Percentiles rank a stretch among this genome's conserved stretches.
phyloP scores from a whole-genome alignment of 2,329 filamentous ascomycete species.

The Cephalotrichum gorgonifer region DNA sequence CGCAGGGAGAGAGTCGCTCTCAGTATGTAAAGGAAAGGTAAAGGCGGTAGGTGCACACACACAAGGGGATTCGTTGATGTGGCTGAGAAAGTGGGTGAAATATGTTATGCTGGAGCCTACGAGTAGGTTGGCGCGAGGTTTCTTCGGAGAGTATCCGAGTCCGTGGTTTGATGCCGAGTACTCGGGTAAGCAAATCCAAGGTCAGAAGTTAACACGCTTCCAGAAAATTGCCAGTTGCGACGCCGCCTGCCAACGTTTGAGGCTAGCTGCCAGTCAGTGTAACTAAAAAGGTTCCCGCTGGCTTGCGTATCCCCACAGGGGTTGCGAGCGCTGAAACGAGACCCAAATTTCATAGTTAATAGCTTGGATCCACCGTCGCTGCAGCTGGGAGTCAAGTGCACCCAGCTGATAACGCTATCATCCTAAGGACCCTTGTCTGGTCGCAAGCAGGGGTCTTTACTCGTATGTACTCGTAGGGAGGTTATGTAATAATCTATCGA shows the following conservation, averaged over 20 bases:
- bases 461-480: too few species aligned
- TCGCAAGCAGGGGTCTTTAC: too few species aligned
- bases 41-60: too few species aligned
- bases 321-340: not conserved
- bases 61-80: not conserved
- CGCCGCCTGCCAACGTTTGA: not conserved
- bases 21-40: not conserved
- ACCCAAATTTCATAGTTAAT: too few species aligned
- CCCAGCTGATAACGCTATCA: not conserved
- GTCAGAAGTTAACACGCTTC: conserved; percentile 6
- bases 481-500: too few species aligned
- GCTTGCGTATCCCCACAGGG: not conserved
- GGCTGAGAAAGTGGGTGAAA: not conserved
- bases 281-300: not conserved
- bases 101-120: not conserved
- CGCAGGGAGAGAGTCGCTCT: not conserved
- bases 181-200: too few species aligned
- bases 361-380: too few species aligned
- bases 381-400: not conserved
- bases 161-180: not conserved
- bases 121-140: too few species aligned
- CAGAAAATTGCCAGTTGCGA: conserved; percentile 5
- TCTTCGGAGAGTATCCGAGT: not conserved
- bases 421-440: too few species aligned
- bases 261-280: too few species aligned